These are phyloP conservation scores for Babesia gibsoni DNA, from an alignment of 169 alveolate genomes.

Conservation along the genomic window DNA sequence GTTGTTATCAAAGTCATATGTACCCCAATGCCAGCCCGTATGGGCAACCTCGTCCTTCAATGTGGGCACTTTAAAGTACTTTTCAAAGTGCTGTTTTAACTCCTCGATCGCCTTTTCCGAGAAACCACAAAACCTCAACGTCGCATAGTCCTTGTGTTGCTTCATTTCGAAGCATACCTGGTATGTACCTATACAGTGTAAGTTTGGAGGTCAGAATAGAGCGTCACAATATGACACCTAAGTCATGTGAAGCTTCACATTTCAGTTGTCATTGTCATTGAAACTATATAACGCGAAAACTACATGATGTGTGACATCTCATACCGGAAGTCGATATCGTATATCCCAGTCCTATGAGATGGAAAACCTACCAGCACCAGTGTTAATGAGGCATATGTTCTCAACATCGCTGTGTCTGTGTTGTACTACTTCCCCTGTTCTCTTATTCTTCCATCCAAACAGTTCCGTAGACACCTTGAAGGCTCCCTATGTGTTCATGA, in stretches of 20 bases:
- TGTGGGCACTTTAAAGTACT: constrained; percentile 72
- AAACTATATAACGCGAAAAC: too few species aligned
- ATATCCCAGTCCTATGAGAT: constrained; percentile 34
- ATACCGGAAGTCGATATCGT: too few species aligned
- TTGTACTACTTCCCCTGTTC: constrained; percentile 86
- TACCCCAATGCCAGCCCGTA: constrained; percentile 90
- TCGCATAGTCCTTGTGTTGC: constrained; percentile 67
- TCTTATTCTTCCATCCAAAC: constrained; percentile 88
- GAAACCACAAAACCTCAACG: constrained; percentile 71
- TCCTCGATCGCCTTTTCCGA: constrained; percentile 74
- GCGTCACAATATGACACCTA: too few species aligned
- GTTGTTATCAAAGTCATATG: constrained; percentile 76
- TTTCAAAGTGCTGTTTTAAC: constrained; percentile 80
- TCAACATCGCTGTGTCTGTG: constrained; percentile 80
- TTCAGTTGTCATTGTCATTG: too few species aligned
- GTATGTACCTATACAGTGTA: constrained; percentile 48
- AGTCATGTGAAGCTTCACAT: too few species aligned
- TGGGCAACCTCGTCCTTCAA: constrained; percentile 68
- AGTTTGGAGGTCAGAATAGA: too few species aligned
- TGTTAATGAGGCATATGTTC: constrained; percentile 76
- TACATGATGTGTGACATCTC: too few species aligned
- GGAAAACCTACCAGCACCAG: constrained; percentile 62
- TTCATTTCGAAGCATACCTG: constrained; percentile 75
- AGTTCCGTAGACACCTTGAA: constrained; percentile 86
- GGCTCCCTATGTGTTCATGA: constrained; percentile 72